phyloP scores from a whole-genome alignment of 2,329 filamentous ascomycete species.

The Cercospora zeina region DNA sequence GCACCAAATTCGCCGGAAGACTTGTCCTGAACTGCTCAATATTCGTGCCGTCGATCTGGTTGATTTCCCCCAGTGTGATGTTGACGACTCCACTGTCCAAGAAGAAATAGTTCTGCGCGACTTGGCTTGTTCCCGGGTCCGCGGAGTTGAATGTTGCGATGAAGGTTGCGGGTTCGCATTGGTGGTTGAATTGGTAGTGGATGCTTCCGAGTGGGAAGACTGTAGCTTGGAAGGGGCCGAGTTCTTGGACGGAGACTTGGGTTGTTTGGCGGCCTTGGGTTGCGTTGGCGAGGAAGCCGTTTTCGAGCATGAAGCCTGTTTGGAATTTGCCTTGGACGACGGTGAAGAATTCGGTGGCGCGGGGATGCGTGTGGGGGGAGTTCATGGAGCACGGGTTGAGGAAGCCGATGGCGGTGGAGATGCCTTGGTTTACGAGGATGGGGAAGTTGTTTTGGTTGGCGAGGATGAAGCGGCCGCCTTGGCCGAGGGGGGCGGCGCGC shows the following conservation, averaged over 20 bases:
- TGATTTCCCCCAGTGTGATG: constrained; percentile 21
- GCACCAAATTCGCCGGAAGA: constrained; percentile 22
- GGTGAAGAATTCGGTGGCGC: constrained; percentile 52
- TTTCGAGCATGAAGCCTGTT: constrained; percentile 52
- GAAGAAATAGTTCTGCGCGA: constrained; percentile 49
- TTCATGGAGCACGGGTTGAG: constrained; percentile 48
- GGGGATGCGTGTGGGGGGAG: constrained; percentile 52
- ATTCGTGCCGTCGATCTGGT: constrained; percentile 21
- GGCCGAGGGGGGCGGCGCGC: constrained; percentile 10
- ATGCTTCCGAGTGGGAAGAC: constrained; percentile 47
- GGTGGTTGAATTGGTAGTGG: constrained; percentile 53
- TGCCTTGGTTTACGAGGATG: constrained; percentile 25
- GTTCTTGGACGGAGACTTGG: constrained; percentile 43
- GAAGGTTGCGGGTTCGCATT: constrained; percentile 48
- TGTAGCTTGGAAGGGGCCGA: constrained; percentile 49
- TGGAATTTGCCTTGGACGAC: constrained; percentile 46
- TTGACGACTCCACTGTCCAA: constrained; percentile 17
- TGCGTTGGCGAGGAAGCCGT: constrained; percentile 40
- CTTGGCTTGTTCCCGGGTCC: constrained; percentile 47
- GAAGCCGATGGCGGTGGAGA: constrained; percentile 23
- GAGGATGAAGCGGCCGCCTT: constrained; percentile 23
- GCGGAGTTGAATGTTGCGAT: constrained; percentile 48
- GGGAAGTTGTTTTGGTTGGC: constrained; percentile 27
- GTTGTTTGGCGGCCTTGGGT: constrained; percentile 28
- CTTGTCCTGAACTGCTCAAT: constrained; percentile 25